phyloP scores from a whole-genome alignment of 2,329 filamentous ascomycete genomes.

The Paradendryphiella salina region DNA sequence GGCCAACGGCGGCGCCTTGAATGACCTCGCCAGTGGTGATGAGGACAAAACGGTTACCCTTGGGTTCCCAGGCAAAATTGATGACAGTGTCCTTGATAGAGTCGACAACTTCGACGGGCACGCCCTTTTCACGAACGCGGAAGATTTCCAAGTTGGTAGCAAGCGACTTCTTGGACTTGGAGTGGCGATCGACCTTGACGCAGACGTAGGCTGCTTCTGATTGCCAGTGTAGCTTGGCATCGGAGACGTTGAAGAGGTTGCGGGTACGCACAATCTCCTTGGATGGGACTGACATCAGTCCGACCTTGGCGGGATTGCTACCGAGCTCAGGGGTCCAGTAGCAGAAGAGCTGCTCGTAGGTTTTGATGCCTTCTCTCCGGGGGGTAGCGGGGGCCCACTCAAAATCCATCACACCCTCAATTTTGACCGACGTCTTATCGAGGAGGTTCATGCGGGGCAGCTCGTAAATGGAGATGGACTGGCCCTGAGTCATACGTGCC shows the following conservation, averaged over 20 bases:
- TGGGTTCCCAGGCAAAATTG: conserved; percentile 99
- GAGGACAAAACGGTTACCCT: conserved; percentile 94
- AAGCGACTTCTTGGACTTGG: conserved; percentile 97
- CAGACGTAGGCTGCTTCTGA: conserved; percentile 91
- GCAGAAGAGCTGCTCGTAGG: conserved; percentile 92
- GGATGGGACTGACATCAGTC: conserved; percentile 91
- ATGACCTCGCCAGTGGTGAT: conserved; percentile 90
- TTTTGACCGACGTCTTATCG: conserved; percentile 90
- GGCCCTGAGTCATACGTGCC: conserved; percentile 82
- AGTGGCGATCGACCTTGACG: conserved; percentile 98
- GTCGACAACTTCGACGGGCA: conserved; percentile 96
- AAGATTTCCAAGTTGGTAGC: conserved; percentile 98
- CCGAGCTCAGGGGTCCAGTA: conserved; percentile 99
- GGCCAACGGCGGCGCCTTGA: conserved; percentile 76
- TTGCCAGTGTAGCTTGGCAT: conserved; percentile 99
- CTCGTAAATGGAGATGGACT: conserved; percentile 90
- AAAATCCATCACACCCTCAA: conserved; percentile 95
- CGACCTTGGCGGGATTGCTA: conserved; percentile 96
- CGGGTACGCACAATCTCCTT: conserved; percentile 93
- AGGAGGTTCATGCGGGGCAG: conserved; percentile 85
- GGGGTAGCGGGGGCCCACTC: conserved; percentile 91
- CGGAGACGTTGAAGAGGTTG: conserved; percentile 96
- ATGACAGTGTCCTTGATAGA: conserved; percentile 98
- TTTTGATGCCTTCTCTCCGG: conserved; percentile 81
- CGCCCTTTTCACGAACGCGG: conserved; percentile 94